A percentile compares a stretch with the other conserved stretches of the same genome.
Conservation (phyloP, 495 filamentous ascomycete genomes). For the Echria macrotheca region DNA sequence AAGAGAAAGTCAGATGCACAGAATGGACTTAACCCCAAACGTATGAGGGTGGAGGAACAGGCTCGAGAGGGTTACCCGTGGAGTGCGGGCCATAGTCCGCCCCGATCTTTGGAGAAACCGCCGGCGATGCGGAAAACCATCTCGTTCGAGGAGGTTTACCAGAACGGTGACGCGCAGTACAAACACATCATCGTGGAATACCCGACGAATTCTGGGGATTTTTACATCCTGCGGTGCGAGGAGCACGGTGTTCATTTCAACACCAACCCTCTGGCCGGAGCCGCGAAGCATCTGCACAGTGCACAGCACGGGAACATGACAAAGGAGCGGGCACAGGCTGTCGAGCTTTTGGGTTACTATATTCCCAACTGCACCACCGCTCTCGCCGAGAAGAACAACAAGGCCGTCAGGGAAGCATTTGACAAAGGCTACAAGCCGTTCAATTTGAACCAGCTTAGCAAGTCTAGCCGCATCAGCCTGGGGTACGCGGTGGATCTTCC, state of each 20-base stretch:
- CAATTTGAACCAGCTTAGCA: conserved; percentile 23
- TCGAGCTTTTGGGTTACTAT: conserved; percentile 31
- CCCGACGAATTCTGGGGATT: conserved; percentile 21
- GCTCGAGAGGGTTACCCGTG: too few species aligned
- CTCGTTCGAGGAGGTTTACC: conserved; percentile 37
- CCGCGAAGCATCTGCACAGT: conserved; percentile 38
- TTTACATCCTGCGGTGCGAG: conserved; percentile 42
- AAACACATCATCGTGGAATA: conserved; percentile 40
- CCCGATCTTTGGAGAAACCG: too few species aligned
- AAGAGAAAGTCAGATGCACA: too few species aligned
- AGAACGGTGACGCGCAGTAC: conserved; percentile 28
- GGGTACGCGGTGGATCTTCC: too few species aligned
- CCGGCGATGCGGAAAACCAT: conserved; percentile 19
- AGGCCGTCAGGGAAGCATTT: conserved; percentile 22
- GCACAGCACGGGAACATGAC: conserved; percentile 28
- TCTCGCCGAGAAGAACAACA: conserved; percentile 31
- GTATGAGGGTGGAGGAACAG: neutral
- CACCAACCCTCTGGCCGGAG: conserved; percentile 33
- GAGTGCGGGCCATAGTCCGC: too few species aligned
- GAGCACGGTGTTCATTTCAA: conserved; percentile 39
- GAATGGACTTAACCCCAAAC: too few species aligned
- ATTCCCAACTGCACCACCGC: conserved; percentile 28
- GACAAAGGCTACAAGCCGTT: conserved; percentile 28
- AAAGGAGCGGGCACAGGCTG: conserved; percentile 27
- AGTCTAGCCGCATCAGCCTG: conserved; percentile 11